Base-by-base conservation (phyloP, 495 filamentous ascomycete genomes). In the Gamarada debralockiae region DNA sequence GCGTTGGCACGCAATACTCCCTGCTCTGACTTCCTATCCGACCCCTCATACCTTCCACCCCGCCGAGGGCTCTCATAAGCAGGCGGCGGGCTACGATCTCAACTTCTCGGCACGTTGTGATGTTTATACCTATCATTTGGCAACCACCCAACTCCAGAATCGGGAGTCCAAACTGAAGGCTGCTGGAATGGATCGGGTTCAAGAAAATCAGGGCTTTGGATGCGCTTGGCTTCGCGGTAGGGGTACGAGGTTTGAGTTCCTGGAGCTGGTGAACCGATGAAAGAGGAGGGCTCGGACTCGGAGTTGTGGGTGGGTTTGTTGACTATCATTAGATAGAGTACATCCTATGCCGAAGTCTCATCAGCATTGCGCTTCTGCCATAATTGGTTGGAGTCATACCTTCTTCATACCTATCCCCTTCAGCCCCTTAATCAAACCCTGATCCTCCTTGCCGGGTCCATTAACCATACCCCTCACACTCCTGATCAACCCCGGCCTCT, bases 251-350 rank as follows among this genome's bases (percentile, higher is more conserved):
- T 6, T 15, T 39, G 37, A n/a, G 31, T 34, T 6, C 37, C 5
- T 6, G 14, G 37, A 4, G 14, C 18, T 4, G 37, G 5, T 15
- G 14, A 14, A 15, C 6, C n/a, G 37, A 39, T 5, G 4, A 29
- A 29, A 29, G 27, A 29, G 4, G 36, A 6, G 14, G 14, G 29
- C 29, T 34, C 29, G n/a, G n/a, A 34, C n/a, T 20, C 37, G n/a
- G n/a, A 15, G n/a, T 39, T 15, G 6, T 39, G 5, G n/a, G 37
- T 15, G 4, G 37, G 14, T 5, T 43, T 23, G 40, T 43, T 43
- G 40, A 43, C 40, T 21, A 43, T 43, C 21, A 43, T 22, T 12
- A 43, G 40, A 23, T 43, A 43, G 18, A 43, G 40, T 21, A 23
- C 22, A 21, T 43, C 40, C 40, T 43, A 15, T 5, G 3, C 14